These are phyloP conservation scores for Xylaria venustula DNA, from an alignment of 495 filamentous ascomycete species.

Conservation along the genomic window DNA sequence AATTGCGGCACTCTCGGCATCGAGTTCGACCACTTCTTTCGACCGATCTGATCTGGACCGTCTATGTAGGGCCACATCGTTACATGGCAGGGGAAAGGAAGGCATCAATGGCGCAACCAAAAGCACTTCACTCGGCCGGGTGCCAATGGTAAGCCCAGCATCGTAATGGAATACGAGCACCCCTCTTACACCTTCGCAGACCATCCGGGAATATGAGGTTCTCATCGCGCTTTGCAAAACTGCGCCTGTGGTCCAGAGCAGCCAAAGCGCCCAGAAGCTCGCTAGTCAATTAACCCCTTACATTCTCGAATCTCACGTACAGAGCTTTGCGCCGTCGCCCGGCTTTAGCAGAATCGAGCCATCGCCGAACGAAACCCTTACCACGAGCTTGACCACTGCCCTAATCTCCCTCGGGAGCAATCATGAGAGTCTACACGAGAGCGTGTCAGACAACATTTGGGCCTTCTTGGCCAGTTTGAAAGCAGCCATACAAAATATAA, in stretches of 20 bases:
- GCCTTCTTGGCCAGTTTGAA: constrained; percentile 67
- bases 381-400: constrained; percentile 72
- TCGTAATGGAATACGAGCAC: neutral
- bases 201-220: constrained; percentile 81
- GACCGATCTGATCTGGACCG: constrained; percentile 63
- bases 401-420: constrained; percentile 74
- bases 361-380: constrained; percentile 86
- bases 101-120: constrained; percentile 32
- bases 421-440: constrained; percentile 62
- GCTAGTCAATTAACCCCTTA: constrained; percentile 74
- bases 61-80: constrained; percentile 57
- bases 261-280: constrained; percentile 70
- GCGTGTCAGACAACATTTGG: constrained; percentile 58
- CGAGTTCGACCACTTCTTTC: constrained; percentile 48
- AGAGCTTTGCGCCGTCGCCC: constrained; percentile 74
- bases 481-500: constrained; percentile 36
- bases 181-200: constrained; percentile 33
- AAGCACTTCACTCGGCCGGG: constrained; percentile 34
- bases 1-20: constrained; percentile 62
- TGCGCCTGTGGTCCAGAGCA: constrained; percentile 64
- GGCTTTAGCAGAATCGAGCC: constrained; percentile 78
- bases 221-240: constrained; percentile 87
- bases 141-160: constrained; percentile 49
- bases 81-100: constrained; percentile 30
- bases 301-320: constrained; percentile 75